Base-by-base conservation (phyloP, 106 monocot genomes). In the Posidonia australis region DNA sequence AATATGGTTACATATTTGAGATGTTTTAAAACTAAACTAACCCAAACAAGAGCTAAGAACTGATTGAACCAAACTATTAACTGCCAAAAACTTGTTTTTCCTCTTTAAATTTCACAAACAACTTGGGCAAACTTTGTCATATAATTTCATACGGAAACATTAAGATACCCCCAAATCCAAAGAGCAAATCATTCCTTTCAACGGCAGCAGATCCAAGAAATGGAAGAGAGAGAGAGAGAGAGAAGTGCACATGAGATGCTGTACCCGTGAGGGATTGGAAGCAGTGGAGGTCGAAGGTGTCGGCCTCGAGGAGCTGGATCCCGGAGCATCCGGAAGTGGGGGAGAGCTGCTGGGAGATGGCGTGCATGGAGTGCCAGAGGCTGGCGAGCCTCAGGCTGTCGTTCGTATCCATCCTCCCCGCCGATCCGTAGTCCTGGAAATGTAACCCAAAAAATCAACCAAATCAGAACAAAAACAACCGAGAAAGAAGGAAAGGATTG, bases 311-410 rank as follows among this genome's bases (percentile, higher is more conserved):
- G 24, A 94, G 89, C 46, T 94, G 84, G 20, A 94, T 81, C 44
- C 94, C 94, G 46, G 41, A 71, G 77, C 94, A 94, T 36, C 90
- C 94, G 17, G 29, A 22, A 45, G 63, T 80, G 9, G 94, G 94
- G 10, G 94, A 94, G 16, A 94, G 86, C 80, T 94, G 89, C 79
- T 94, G 94, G 13, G 94, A 86, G 62, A 94, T 94, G 54, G 94
- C 94, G 59, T 94, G 94, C 94, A 94, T 90, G 53, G 94, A 94
- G 62, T 94, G 94, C 94, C 94, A 94, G 47, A 94, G 60, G 69
- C 89, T 89, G 31, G 94, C 94, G 54, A 94, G 64, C 13, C 94
- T 56, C 77, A 94, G 63, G 72, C 86, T 94, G 64, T 94, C 94
- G 45, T 94, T 94, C 16, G 94, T 94, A 69, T 94, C 94, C 86